Conservation (phyloP, 345 rosid genomes). For the Salix udensis region DNA sequence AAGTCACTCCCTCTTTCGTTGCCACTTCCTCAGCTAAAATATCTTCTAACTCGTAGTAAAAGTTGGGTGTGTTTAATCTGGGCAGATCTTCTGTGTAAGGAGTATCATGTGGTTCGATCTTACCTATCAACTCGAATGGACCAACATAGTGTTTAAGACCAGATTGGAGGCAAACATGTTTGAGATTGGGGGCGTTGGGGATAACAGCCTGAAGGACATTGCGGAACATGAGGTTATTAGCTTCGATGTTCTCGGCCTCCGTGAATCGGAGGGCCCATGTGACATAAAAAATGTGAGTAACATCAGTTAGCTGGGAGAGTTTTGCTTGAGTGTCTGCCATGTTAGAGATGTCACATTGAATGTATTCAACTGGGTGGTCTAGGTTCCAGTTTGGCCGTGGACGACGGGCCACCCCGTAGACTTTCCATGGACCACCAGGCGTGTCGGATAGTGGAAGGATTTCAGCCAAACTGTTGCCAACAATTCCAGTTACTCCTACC, state of each 20-base stretch:
- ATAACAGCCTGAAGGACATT: constrained; percentile 54
- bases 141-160: constrained; percentile 62
- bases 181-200: constrained; percentile 60
- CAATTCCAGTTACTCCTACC: constrained; percentile 74
- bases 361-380: constrained; percentile 65
- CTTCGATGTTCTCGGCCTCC: constrained; percentile 51
- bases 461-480: constrained; percentile 78
- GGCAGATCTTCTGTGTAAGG: constrained; percentile 78
- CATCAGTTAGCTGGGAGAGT: constrained; percentile 55
- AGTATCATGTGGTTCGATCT: constrained; percentile 37
- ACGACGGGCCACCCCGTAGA: constrained; percentile 81
- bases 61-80: constrained; percentile 47
- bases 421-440: constrained; percentile 86
- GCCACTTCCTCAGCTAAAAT: constrained; percentile 51
- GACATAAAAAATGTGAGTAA: constrained; percentile 68
- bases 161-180: constrained; percentile 70
- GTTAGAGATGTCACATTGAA: constrained; percentile 66
- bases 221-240: constrained; percentile 59
- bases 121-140: constrained; percentile 28
- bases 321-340: constrained; percentile 35
- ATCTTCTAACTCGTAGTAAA: constrained; percentile 64
- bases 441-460: constrained; percentile 81
- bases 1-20: constrained; percentile 52
- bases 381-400: constrained; percentile 64
- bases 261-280: constrained; percentile 48